Evolutionary conservation across 768 basidiomycete species (phyloP), one percentile per base, ranked within the genome.

Genomic region (Serendipita sp.): DNA sequence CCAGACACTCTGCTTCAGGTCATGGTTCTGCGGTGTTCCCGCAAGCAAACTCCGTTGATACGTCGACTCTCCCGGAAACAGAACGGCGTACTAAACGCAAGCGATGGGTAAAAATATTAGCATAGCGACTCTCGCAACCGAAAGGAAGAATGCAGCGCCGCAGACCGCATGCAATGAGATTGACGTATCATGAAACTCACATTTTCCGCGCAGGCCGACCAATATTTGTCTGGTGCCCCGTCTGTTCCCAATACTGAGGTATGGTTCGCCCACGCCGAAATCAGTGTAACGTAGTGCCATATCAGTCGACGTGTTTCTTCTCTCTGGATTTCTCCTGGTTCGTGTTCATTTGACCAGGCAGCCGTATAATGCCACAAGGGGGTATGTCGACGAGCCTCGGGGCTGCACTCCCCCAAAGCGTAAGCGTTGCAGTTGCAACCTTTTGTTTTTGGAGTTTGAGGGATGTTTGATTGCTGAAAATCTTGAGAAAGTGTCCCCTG

Each of bases 291-390:
- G 16, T 88, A 80, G 66, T 81, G 80, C 89, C 89, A 90, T 70
- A 85, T 86, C 16, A 90, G 76, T 30, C 89, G 75, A n/a, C 88
- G 80, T 65, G 83, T 83, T 69, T 88, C 85, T 70, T 91, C 89
- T 64, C 80, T 80, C 44, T 80, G 79, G 38, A 79, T 78, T 67
- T 90, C 80, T 0, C 74, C 75, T 0, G 75, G 71, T 2, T 76
- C 75, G 86, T 86, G 88, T 2, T 73, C 66, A 0, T 78, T 71
- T 68, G 84, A 80, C 88, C 88, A 91, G 0, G 83, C 80, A 3
- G 83, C 78, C 10, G 75, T 76, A 63, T 78, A 80, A 0, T 78
- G 74, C 75, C 80, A 83, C 8, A 70, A 77, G 78, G 70, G 82
- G 28, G 56, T 60, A n/a, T 30, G 56, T n/a, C n/a, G 24, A 28